Evolutionary conservation across 176 grass and related monocot species (phyloP).

Genomic region (Cenchrus americanus): DNA sequence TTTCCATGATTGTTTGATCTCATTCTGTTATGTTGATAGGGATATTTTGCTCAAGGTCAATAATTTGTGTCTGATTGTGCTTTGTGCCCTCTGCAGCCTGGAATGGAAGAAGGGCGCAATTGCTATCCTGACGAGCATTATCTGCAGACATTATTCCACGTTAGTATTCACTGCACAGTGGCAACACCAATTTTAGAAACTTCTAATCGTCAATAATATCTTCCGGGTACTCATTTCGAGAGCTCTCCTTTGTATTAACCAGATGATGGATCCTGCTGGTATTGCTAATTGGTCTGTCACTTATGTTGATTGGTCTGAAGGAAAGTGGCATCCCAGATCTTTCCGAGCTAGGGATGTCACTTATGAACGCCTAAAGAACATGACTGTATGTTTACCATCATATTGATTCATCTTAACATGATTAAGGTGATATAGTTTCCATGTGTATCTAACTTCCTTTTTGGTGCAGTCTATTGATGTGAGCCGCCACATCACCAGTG

Average conservation of each 20-base stretch:
- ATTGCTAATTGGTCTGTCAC: constrained; percentile 91
- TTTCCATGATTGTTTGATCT: not conserved
- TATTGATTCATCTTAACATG: not conserved
- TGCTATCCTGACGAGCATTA: constrained; percentile 97
- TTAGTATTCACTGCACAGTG: constrained; percentile 32
- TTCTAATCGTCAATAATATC: not conserved
- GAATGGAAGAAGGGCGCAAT: constrained; percentile 78
- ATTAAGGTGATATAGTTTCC: not conserved
- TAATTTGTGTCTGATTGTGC: constrained; percentile 6
- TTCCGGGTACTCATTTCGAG: not conserved
- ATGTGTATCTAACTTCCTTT: not conserved
- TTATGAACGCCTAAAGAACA: constrained; percentile 84
- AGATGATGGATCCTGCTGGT: constrained; percentile 87
- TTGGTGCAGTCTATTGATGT: constrained; percentile 76
- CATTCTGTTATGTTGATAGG: not conserved
- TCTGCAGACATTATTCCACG: constrained; percentile 71
- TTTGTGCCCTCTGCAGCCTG: constrained; percentile 57
- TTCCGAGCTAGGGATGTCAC: constrained; percentile 74
- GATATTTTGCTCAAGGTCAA: not conserved
- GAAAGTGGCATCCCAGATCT: constrained; percentile 90
- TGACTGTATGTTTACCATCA: constrained; percentile 53
- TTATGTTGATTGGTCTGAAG: constrained; percentile 89
- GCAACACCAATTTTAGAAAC: not conserved
- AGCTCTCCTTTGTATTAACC: not conserved
- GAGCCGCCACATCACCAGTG: constrained; percentile 78